Evolutionary conservation across 2,329 filamentous ascomycete genomes (phyloP), one percentile per base, ranked within the genome.

Genomic region (Ascochyta pisi): DNA sequence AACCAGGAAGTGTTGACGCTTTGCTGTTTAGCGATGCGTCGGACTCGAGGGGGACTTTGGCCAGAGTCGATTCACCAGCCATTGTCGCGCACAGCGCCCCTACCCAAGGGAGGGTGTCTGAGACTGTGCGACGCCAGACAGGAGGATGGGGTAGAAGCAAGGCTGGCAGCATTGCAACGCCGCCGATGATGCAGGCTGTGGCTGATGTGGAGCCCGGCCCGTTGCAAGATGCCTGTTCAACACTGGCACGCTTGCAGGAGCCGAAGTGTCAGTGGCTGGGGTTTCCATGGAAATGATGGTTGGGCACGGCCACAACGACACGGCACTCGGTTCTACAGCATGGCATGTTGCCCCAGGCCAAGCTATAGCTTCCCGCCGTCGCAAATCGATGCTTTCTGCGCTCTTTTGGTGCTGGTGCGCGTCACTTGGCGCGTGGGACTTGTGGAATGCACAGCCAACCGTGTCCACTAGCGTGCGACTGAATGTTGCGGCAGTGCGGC

Each of bases 201-300:
- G 54, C 58, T 58, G 58, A 62, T 64, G 53, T 56, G 59, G 62
- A 62, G 61, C 62, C 60, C 65, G 66, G 68, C 62, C 68, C 65
- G 66, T 60, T 59, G 56, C 46, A 48, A 33, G 53, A 60, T 57
- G 58, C 59, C 57, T 60, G 64, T 42, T 43, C 45, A 40, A 35
- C 35, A 39, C 38, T 60, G 55, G 35, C 24, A 35, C 45, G 52
- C 38, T 53, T 48, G 42, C 33, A 16, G 34, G 47, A 48, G 38
- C 53, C 58, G 54, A 50, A 51, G 57, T 64, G 62, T 64, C 66
- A 66, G 54, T 56, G 39, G 48, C 61, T 57, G 54, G 65, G 59
- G 65, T 63, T 66, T 65, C 63, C 62, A 64, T 65, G 64, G 52
- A 63, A 59, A 66, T 52, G 53, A 50, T 37, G 43, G 39, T 47